Conservation (phyloP, 176 grass and related monocot species). For the Aegilops longissima region DNA sequence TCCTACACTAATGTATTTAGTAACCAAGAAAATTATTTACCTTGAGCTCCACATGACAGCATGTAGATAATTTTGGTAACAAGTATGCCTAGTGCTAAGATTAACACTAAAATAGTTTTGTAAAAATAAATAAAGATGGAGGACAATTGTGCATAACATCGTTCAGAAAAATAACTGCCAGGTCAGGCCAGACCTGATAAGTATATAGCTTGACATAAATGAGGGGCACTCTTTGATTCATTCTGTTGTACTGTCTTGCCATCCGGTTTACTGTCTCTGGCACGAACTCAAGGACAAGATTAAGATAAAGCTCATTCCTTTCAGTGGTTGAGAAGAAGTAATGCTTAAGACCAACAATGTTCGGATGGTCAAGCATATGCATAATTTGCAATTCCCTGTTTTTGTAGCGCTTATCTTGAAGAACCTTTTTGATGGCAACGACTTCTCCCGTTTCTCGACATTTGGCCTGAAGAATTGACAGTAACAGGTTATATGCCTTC, state of each 20-base stretch:
- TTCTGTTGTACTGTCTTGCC: slow-evolving; percentile 77
- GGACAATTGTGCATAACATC: neutral
- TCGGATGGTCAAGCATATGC: slow-evolving; percentile 99
- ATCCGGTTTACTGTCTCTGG: slow-evolving; percentile 88
- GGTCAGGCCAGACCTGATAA: slow-evolving; percentile 65
- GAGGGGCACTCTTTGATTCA: slow-evolving; percentile 85
- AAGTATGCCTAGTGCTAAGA: neutral
- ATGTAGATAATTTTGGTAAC: slow-evolving; percentile 13
- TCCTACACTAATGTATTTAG: neutral
- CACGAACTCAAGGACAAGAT: slow-evolving; percentile 91
- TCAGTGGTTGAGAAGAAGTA: slow-evolving; percentile 93
- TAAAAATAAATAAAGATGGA: neutral
- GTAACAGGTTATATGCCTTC: slow-evolving; percentile 16
- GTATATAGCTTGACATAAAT: slow-evolving; percentile 91
- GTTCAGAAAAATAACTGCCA: neutral
- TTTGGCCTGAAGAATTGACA: slow-evolving; percentile 70
- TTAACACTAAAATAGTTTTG: neutral
- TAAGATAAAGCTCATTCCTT: slow-evolving; percentile 88
- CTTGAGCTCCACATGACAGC: neutral
- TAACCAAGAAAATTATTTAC: neutral
- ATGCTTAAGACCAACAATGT: slow-evolving; percentile 87
- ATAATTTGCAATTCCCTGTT: slow-evolving; percentile 95
- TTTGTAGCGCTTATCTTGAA: slow-evolving; percentile 98
- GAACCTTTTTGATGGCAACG: slow-evolving; percentile 95
- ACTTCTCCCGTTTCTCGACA: slow-evolving; percentile 96